Base-by-base conservation (phyloP, 2,329 filamentous ascomycete genomes). In the Fusarium devonianum region DNA sequence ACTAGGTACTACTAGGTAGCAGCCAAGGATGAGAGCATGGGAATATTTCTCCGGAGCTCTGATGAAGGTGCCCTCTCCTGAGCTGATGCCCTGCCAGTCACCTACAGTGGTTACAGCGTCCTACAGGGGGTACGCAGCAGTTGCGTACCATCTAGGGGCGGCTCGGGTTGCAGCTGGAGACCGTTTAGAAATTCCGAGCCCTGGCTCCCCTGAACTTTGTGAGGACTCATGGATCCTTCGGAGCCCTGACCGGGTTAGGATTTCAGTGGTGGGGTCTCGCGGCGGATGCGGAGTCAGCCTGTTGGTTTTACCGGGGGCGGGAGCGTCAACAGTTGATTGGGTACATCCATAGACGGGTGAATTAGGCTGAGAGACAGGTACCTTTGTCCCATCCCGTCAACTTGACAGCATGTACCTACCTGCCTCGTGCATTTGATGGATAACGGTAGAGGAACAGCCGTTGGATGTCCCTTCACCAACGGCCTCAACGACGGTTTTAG, bases 251-350 rank as follows among this genome's bases (percentile, higher is more conserved):
- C 35, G 18, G 40, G 40, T 43, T n/a, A n/a, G n/a, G n/a, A n/a
- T 35, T 43, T 43, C 40, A 26, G 40, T 28, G 30, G 30, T 33
- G 50, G 41, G n/a, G n/a, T n/a, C 50, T 38, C 41, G 37, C 39
- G 39, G 50, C 37, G 45, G 33, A 25, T 42, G 53, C 42, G 53
- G 50, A 57, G 51, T 38, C 47, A 47, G 46, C 41, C 34, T 51
- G 36, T 22, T 33, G 30, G 33, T 26, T 43, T n/a, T 43, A 35
- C 21, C 40, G 9, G 12, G 23, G 9, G 12, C 23, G 32, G 45
- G 35, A 36, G 22, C 18, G 25, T 34, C 36, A 29, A 29, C 26
- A 29, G 21, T 40, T 38, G 44, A 8, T 39, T 7, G 29, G 28
- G 28, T 51, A 36, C 50, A 28, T 50, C 37, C 30, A 34, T 25